Percentiles rank a stretch among this genome's conserved stretches.
Conservation (phyloP, 805 yeast genomes). For the Sugiyamaella lignohabitans region DNA sequence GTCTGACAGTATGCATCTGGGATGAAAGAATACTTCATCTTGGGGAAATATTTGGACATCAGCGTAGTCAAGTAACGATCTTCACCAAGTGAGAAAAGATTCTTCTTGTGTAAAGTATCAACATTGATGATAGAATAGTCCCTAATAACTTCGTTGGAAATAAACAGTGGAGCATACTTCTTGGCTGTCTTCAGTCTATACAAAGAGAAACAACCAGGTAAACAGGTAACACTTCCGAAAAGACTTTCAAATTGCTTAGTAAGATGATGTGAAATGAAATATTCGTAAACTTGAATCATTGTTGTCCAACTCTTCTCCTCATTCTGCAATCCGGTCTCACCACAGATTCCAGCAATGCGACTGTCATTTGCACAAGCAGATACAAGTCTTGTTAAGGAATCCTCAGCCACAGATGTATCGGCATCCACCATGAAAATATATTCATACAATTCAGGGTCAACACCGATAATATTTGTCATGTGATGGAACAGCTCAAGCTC, state of each 20-base stretch:
- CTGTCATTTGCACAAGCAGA: slow-evolving; percentile 56
- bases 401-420: slow-evolving; percentile 51
- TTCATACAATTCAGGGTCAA: slow-evolving; percentile 56
- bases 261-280: slow-evolving; percentile 57
- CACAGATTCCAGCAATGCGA: slow-evolving; percentile 54
- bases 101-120: slow-evolving; percentile 55
- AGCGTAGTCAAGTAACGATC: slow-evolving; percentile 53
- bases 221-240: slow-evolving; percentile 58
- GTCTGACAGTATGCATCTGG: slow-evolving; percentile 56
- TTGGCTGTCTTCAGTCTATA: slow-evolving; percentile 43
- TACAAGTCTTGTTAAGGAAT: slow-evolving; percentile 48
- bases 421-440: slow-evolving; percentile 55
- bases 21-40: slow-evolving; percentile 47
- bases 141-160: slow-evolving; percentile 54
- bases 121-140: slow-evolving; percentile 51
- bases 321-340: slow-evolving; percentile 54
- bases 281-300: slow-evolving; percentile 57
- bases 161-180: slow-evolving; percentile 49
- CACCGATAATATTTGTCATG: slow-evolving; percentile 52
- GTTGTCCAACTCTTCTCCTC: slow-evolving; percentile 51
- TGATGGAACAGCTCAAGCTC: slow-evolving; percentile 49
- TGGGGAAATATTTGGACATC: slow-evolving; percentile 53
- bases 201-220: slow-evolving; percentile 61
- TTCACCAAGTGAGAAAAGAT: slow-evolving; percentile 55
- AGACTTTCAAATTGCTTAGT: slow-evolving; percentile 58